Conservation (phyloP, 306 rosid genomes). For the Quercus aquifolioides region DNA sequence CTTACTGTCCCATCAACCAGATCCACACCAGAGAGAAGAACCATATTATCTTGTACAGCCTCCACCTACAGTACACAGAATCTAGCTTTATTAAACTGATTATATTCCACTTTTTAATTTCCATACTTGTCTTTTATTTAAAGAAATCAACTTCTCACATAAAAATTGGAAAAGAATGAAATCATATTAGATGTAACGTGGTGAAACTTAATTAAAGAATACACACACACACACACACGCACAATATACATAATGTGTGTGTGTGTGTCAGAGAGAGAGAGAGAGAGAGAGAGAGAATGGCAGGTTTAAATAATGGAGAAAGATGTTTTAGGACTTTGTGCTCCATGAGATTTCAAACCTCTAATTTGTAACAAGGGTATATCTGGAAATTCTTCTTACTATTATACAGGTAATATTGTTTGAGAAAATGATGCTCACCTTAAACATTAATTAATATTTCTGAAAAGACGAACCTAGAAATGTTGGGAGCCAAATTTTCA, state of each 20-base stretch:
- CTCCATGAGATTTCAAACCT: not conserved
- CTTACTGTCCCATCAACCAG: slow-evolving; percentile 96
- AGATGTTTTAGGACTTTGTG: not conserved
- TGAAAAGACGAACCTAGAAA: not conserved
- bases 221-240: not conserved
- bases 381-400: not conserved
- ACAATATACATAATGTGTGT: not conserved
- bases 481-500: not conserved
- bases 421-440: not conserved
- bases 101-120: not conserved
- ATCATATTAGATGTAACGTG: not conserved
- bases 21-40: slow-evolving; percentile 89
- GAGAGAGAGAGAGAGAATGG: not conserved
- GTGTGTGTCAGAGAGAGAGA: not conserved
- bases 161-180: not conserved
- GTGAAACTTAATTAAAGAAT: not conserved
- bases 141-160: not conserved
- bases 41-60: slow-evolving; percentile 66
- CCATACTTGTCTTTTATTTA: slow-evolving; percentile 3
- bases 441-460: not conserved
- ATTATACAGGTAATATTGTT: not conserved
- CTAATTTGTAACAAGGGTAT: not conserved
- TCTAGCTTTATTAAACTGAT: not conserved
- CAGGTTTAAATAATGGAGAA: not conserved
- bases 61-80: slow-evolving; percentile 55